These are phyloP conservation scores for Fulvia fulva DNA, from an alignment of 2,329 filamentous ascomycete genomes.

Conservation along the genomic window DNA sequence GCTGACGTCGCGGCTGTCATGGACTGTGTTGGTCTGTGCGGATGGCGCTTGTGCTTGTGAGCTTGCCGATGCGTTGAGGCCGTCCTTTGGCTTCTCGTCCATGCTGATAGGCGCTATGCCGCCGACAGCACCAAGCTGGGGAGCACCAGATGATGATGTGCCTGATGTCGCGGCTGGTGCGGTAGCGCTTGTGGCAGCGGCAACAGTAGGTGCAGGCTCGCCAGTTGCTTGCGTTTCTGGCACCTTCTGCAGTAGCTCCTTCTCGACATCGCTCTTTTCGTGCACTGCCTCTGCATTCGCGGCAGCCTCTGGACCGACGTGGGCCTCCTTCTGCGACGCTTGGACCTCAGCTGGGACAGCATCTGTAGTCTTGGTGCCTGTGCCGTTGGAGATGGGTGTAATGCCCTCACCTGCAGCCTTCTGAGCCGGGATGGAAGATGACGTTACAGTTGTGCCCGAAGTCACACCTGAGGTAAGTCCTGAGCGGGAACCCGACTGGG, in stretches of 20 bases:
- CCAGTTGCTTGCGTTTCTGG: slow-evolving; percentile 39
- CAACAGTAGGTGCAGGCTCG: slow-evolving; percentile 42
- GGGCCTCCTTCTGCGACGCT: slow-evolving; percentile 29
- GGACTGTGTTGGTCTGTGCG: slow-evolving; percentile 13
- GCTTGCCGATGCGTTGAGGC: slow-evolving; percentile 37
- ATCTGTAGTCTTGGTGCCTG: slow-evolving; percentile 7
- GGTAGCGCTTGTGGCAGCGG: slow-evolving; percentile 36
- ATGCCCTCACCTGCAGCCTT: not conserved
- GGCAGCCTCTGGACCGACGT: slow-evolving; percentile 64
- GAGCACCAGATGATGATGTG: slow-evolving; percentile 24
- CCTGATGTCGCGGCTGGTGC: slow-evolving; percentile 25
- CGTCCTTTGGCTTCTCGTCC: slow-evolving; percentile 23
- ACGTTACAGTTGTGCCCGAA: not conserved
- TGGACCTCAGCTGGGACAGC: slow-evolving; percentile 29
- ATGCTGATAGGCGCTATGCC: slow-evolving; percentile 25
- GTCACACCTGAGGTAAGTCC: slow-evolving; percentile 2
- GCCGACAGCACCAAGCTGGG: slow-evolving; percentile 28
- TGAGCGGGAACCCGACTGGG: not conserved
- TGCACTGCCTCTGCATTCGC: slow-evolving; percentile 63
- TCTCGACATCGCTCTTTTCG: slow-evolving; percentile 71
- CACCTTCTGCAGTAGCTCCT: slow-evolving; percentile 65
- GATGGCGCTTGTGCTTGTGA: slow-evolving; percentile 15
- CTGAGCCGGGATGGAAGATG: not conserved
- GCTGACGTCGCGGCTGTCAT: slow-evolving; percentile 40
- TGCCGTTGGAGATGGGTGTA: not conserved